Evolutionary conservation across 768 basidiomycete genomes (phyloP).

Genomic region (Boletus rufocinnamomeus): DNA sequence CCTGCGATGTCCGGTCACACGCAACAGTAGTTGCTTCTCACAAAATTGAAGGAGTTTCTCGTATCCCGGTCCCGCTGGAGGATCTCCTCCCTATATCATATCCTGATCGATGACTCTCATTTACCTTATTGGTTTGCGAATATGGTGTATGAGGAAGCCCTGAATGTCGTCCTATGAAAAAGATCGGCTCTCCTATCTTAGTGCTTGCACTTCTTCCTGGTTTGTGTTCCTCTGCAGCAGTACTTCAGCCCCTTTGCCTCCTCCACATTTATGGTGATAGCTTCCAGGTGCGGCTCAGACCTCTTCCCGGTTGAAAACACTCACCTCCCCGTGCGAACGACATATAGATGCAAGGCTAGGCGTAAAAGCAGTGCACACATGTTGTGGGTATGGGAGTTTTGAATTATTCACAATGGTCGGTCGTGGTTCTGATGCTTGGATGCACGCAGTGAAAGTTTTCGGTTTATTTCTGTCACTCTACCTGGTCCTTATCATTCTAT

Average conservation of each 20-base stretch:
- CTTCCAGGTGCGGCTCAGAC: no score
- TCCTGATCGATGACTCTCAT: background rate
- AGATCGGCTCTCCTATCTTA: background rate
- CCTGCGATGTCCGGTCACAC: background rate
- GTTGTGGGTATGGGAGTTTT: background rate
- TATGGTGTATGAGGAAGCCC: background rate
- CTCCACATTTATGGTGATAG: background rate
- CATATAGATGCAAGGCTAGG: no score
- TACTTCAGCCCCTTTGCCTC: no score
- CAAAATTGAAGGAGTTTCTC: background rate
- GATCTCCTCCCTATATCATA: background rate
- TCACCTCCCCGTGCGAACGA: background rate
- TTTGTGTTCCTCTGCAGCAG: background rate
- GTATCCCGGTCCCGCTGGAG: background rate
- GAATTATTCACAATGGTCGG: background rate
- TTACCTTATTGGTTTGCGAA: background rate
- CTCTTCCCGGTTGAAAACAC: background rate
- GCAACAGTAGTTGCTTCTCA: background rate
- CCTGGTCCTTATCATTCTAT: background rate
- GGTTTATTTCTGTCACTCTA: background rate
- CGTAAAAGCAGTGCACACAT: background rate
- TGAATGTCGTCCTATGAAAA: no score
- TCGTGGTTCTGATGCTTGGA: background rate
- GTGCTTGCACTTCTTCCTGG: background rate
- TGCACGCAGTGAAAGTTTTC: no score